phyloP scores from a whole-genome alignment of 1,284 basidiomycete species.

The Leccinum solheimii region DNA sequence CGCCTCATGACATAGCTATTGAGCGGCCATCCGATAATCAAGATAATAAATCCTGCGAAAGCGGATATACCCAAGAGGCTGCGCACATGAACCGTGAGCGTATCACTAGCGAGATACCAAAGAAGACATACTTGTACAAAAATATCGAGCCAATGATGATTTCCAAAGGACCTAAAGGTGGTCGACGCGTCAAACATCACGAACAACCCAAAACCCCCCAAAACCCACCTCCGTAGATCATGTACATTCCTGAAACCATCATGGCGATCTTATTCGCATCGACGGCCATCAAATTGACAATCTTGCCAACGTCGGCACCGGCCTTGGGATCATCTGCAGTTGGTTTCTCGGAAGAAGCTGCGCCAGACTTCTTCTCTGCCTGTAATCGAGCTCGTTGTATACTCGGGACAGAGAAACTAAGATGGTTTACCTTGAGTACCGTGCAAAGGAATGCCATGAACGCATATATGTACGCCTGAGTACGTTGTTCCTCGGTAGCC shows the following conservation, averaged over 20 bases:
- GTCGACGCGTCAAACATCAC: background rate
- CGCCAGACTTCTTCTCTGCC: conserved; percentile 41
- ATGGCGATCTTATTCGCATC: conserved; percentile 61
- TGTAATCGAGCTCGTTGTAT: conserved; percentile 16
- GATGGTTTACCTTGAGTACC: conserved; percentile 41
- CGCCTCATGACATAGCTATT: conserved; percentile 66
- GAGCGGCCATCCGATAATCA: conserved; percentile 73
- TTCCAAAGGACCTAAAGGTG: conserved; percentile 66
- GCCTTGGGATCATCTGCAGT: conserved; percentile 56
- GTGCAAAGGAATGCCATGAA: conserved; percentile 55
- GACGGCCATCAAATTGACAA: conserved; percentile 76
- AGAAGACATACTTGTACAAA: conserved; percentile 68
- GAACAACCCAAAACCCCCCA: background rate
- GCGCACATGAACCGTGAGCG: background rate
- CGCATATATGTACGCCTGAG: conserved; percentile 65
- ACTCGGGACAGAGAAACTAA: background rate
- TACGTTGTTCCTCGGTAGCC: conserved; percentile 42
- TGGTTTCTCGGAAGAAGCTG: conserved; percentile 15
- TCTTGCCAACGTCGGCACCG: conserved; percentile 71
- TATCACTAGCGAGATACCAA: background rate
- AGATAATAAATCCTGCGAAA: conserved; percentile 82
- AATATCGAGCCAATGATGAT: conserved; percentile 74
- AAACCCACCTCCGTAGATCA: conserved; percentile 60
- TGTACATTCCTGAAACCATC: conserved; percentile 54
- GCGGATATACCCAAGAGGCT: conserved; percentile 83